Evolutionary conservation across 768 basidiomycete genomes (phyloP), one percentile per base, ranked within the genome.

Genomic region (Lepiota venenata): DNA sequence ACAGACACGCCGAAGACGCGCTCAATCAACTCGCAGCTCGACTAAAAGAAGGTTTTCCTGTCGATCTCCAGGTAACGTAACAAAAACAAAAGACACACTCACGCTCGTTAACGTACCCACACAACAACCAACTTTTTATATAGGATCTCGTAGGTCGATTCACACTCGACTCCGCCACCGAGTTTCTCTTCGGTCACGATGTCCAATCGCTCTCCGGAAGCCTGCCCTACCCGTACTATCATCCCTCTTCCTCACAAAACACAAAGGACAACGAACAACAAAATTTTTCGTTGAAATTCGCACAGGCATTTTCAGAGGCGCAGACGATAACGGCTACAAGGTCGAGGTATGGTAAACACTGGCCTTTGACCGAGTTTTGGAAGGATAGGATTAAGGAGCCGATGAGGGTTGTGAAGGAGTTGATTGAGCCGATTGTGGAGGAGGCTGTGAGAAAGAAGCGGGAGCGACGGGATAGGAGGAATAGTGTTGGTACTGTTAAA

Each of bases 141-240:
- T n/a, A 76, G 74, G 76, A 78, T 52, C 58, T 76, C 22, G 72
- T 71, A 4, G 66, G 69, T 2, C 71, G 75, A 1, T 84, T 85
- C 63, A 84, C 84, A 15, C 82, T 85, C 32, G 83, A 85, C 60
- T 80, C 79, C 0, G 80, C 80, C 0, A 77, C 81, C 0, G 78
- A 79, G 21, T 83, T 84, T 60, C 70, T 83, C 9, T 81, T 82
- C 55, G 79, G 81, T 27, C 72, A 72, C 11, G 71, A 74, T 14
- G 70, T 79, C 0, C 36, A 56, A 59, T 29, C 75, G 62, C 56
- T 73, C 68, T 38, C 61, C 52, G 48, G 54, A 20, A 41, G 47
- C n/a, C 55, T 49, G 52, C 47, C 63, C 57, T 39, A 57, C 60
- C 43, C 66, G 50, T 41, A 61, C 59, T 58, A 61, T 60, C 42